Evolutionary conservation across 768 basidiomycete genomes (phyloP).

Genomic region (Hysterangium stoloniferum): DNA sequence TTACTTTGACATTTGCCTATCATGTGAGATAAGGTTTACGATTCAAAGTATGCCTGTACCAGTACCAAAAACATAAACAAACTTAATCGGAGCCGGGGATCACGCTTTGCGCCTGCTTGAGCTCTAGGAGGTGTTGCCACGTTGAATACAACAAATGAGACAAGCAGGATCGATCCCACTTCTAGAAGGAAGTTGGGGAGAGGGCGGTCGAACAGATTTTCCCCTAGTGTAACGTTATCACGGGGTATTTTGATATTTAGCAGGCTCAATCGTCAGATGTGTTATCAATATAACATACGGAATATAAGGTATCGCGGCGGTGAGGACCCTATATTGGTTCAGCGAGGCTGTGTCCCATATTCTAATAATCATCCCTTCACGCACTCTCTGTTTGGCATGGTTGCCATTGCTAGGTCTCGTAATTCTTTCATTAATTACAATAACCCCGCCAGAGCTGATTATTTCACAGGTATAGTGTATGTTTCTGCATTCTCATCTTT

Average conservation of each 20-base stretch:
- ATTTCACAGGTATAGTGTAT: slow-evolving; percentile 16
- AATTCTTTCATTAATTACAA: background rate
- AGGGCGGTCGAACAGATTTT: slow-evolving; percentile 21
- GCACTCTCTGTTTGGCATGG: slow-evolving; percentile 24
- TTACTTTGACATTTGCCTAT: too few relatives aligned
- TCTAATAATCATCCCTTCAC: slow-evolving; percentile 27
- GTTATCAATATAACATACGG: background rate
- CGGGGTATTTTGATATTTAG: slow-evolving; percentile 23
- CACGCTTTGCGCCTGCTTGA: slow-evolving; percentile 17
- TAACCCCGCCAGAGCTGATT: background rate
- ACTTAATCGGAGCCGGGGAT: slow-evolving; percentile 16
- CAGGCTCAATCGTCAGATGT: background rate
- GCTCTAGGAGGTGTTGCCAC: slow-evolving; percentile 19
- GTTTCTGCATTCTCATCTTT: slow-evolving; percentile 16
- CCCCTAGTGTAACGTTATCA: slow-evolving; percentile 16
- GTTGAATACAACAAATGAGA: slow-evolving; percentile 20
- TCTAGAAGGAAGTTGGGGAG: slow-evolving; percentile 19
- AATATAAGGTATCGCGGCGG: slow-evolving; percentile 14
- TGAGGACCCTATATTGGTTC: slow-evolving; percentile 18
- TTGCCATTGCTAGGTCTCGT: slow-evolving; percentile 14
- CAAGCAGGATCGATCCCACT: slow-evolving; percentile 18
- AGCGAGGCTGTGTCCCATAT: slow-evolving; percentile 26
- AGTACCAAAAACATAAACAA: slow-evolving; percentile 17
- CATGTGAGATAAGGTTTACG: slow-evolving; percentile 13
- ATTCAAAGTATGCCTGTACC: slow-evolving; percentile 21